A percentile compares a stretch with the other conserved stretches of the same genome.
Evolutionary conservation across 2,329 filamentous ascomycete genomes (phyloP).

Genomic region (Sphaerulina populicola): DNA sequence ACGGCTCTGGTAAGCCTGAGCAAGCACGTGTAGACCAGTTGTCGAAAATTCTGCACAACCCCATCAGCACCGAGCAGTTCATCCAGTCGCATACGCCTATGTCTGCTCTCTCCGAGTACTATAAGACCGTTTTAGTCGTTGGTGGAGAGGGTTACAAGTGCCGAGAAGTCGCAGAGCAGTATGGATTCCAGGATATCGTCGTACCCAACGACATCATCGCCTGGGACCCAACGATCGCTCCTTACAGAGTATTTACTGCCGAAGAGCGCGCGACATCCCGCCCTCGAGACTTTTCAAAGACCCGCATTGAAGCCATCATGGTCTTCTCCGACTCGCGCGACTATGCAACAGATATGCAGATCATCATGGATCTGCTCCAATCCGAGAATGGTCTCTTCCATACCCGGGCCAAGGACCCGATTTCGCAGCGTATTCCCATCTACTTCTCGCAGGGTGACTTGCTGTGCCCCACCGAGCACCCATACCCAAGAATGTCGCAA

Average conservation of each 20-base stretch:
- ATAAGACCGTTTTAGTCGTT: conserved; percentile 65
- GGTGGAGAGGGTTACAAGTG: conserved; percentile 68
- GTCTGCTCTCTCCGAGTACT: conserved; percentile 67
- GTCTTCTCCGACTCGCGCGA: conserved; percentile 67
- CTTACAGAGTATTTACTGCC: conserved; percentile 59
- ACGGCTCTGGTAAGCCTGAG: conserved; percentile 66
- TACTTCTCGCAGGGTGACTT: conserved; percentile 63
- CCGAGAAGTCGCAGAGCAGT: conserved; percentile 63
- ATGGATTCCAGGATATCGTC: conserved; percentile 65
- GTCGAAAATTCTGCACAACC: conserved; percentile 55
- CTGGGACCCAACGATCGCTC: conserved; percentile 60
- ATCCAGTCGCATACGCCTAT: conserved; percentile 71
- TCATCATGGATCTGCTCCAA: conserved; percentile 65
- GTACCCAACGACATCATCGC: conserved; percentile 67
- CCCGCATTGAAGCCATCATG: conserved; percentile 65
- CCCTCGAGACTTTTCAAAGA: conserved; percentile 62
- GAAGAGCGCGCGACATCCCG: conserved; percentile 59
- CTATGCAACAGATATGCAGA: conserved; percentile 67
- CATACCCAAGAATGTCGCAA: conserved; percentile 61
- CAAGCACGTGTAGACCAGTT: conserved; percentile 57
- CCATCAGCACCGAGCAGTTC: conserved; percentile 63
- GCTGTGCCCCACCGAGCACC: conserved; percentile 48
- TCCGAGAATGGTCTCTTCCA: conserved; percentile 58
- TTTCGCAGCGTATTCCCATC: conserved; percentile 60
- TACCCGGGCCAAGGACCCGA: conserved; percentile 58